phyloP scores from a whole-genome alignment of 177 flowering plant genomes.

The Vitis hybrid region DNA sequence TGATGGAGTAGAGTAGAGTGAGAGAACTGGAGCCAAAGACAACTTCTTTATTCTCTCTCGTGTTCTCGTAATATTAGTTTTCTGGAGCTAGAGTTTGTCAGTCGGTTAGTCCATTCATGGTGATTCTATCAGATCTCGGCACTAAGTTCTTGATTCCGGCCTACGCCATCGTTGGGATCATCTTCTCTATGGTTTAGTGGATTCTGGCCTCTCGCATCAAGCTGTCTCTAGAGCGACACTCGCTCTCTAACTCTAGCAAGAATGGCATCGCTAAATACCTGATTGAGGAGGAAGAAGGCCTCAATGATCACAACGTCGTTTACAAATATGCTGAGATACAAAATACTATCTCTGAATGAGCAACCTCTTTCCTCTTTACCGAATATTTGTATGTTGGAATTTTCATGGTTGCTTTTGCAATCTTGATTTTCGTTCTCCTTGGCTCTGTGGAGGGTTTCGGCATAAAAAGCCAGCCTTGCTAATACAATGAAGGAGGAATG shows the following conservation, averaged over 20 bases:
- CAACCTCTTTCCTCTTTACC: slow-evolving; percentile 85
- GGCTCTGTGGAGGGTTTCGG: no score
- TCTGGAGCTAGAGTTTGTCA: neutral
- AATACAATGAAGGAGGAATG: no score
- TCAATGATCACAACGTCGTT: slow-evolving; percentile 12
- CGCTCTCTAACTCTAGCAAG: slow-evolving; percentile 17
- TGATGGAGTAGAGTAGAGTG: neutral
- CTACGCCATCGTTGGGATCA: slow-evolving; percentile 59
- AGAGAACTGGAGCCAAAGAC: neutral
- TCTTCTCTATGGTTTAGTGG: slow-evolving; percentile 58
- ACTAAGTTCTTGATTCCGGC: slow-evolving; percentile 57
- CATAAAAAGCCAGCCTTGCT: no score
- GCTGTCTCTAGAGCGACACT: slow-evolving; percentile 33
- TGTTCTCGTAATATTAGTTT: neutral
- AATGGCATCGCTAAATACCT: slow-evolving; percentile 42
- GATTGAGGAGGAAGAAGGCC: slow-evolving; percentile 71
- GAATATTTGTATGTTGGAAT: slow-evolving; percentile 79
- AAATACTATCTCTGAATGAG: slow-evolving; percentile 65
- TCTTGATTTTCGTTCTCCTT: slow-evolving; percentile 72
- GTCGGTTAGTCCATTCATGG: slow-evolving; percentile 18
- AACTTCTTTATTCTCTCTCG: no score
- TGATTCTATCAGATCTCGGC: slow-evolving; percentile 49
- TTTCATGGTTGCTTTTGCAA: slow-evolving; percentile 82
- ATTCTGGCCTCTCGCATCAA: slow-evolving; percentile 45
- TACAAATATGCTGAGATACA: slow-evolving; percentile 66